Conservation (phyloP, 805 yeast genomes). For the Metschnikowia henanensis region DNA sequence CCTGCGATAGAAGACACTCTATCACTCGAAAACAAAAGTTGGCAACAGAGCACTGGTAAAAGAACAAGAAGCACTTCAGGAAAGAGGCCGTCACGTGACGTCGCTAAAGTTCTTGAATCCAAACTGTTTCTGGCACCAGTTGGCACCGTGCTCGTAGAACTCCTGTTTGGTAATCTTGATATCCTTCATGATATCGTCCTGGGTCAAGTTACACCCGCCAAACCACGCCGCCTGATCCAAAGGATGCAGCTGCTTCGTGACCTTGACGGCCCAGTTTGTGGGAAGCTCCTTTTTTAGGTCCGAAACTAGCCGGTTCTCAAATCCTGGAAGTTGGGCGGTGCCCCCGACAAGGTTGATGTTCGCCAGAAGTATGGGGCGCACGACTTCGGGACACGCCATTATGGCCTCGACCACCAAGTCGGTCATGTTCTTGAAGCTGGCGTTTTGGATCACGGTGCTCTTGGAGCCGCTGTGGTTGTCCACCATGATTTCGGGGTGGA, state of each 20-base stretch:
- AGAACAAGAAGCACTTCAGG: neutral
- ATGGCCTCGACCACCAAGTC: slow-evolving; percentile 77
- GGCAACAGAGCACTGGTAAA: too few relatives aligned
- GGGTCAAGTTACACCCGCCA: slow-evolving; percentile 34
- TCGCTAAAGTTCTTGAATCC: slow-evolving; percentile 35
- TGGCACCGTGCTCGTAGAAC: slow-evolving; percentile 81
- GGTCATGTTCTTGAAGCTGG: slow-evolving; percentile 67
- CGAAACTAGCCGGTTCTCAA: slow-evolving; percentile 54
- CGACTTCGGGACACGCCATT: slow-evolving; percentile 66
- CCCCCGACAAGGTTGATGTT: slow-evolving; percentile 88
- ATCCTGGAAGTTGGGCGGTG: slow-evolving; percentile 67
- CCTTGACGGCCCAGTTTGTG: slow-evolving; percentile 63
- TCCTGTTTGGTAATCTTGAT: slow-evolving; percentile 74
- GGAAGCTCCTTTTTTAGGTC: slow-evolving; percentile 72
- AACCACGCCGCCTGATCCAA: slow-evolving; percentile 35
- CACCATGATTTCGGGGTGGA: slow-evolving; percentile 72
- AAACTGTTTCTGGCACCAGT: slow-evolving; percentile 53
- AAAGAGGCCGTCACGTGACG: neutral
- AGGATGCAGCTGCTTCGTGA: slow-evolving; percentile 31
- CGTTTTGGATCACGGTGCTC: slow-evolving; percentile 32
- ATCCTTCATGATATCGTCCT: slow-evolving; percentile 45
- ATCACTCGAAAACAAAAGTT: too few relatives aligned
- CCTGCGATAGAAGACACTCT: too few relatives aligned
- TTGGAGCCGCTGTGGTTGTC: slow-evolving; percentile 33
- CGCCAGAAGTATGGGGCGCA: slow-evolving; percentile 72